Evolutionary conservation across 306 rosid species (phyloP).

Genomic region (Vigna nakashimae): DNA sequence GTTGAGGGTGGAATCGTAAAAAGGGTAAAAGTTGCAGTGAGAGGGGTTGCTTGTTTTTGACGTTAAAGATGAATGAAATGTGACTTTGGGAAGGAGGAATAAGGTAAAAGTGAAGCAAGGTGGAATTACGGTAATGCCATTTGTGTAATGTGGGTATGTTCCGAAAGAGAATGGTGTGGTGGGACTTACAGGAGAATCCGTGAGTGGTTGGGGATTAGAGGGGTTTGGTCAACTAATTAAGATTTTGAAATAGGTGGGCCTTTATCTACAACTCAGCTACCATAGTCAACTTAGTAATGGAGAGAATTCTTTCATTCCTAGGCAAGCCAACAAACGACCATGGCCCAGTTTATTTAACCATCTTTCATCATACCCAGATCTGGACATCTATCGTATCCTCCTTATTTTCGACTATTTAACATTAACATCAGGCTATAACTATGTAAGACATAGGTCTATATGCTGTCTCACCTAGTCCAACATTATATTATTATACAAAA

Average conservation of each 20-base stretch:
- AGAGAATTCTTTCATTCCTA: background rate
- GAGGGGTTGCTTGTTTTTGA: background rate
- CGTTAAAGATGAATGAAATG: conserved; percentile 24
- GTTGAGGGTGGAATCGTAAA: conserved; percentile 49
- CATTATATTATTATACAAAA: too few species aligned
- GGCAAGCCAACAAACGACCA: background rate
- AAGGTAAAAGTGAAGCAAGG: conserved; percentile 38
- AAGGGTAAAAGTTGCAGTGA: conserved; percentile 33
- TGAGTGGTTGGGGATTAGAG: conserved; percentile 54
- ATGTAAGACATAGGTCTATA: too few species aligned
- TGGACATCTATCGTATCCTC: too few species aligned
- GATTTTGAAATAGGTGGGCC: conserved; percentile 16
- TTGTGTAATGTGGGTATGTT: background rate
- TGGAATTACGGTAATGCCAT: conserved; percentile 34
- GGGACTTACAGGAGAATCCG: background rate
- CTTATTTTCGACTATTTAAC: too few species aligned
- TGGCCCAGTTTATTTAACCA: background rate
- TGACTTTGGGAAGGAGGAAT: background rate
- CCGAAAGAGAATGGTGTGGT: conserved; percentile 20
- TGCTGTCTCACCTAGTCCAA: too few species aligned
- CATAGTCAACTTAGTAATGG: background rate
- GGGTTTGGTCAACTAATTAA: conserved; percentile 56
- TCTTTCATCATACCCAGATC: background rate
- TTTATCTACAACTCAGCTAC: background rate
- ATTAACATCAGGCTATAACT: too few species aligned